phyloP scores from a whole-genome alignment of 108 stramenopile genomes.

The Cyclotella cryptica region DNA sequence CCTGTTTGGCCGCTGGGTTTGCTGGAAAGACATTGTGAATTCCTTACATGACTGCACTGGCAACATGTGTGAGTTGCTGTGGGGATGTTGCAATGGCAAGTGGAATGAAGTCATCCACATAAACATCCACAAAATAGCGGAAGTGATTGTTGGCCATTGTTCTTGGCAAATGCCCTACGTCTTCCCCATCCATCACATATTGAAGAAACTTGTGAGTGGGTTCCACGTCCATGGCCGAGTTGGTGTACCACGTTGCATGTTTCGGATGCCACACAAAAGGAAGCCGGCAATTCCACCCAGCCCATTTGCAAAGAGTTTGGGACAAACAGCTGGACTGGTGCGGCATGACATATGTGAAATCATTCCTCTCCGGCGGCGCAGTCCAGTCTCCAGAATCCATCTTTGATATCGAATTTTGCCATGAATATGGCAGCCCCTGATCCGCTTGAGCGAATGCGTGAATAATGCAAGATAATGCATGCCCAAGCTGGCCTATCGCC shows the following conservation, averaged over 20 bases:
- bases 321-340: not conserved
- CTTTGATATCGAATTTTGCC: too few species aligned
- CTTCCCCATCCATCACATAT: not conserved
- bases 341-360: not conserved
- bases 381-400: too few species aligned
- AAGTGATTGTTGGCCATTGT: not conserved
- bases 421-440: not conserved
- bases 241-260: not conserved
- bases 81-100: not conserved
- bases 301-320: too few species aligned
- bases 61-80: not conserved
- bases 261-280: too few species aligned
- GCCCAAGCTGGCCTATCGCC: not conserved
- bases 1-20: not conserved
- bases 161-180: not conserved
- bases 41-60: conserved; percentile 1
- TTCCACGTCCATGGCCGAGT: not conserved
- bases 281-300: too few species aligned
- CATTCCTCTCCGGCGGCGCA: too few species aligned
- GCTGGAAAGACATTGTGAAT: too few species aligned
- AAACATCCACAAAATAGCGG: not conserved
- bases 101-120: too few species aligned
- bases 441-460: conserved; percentile 4
- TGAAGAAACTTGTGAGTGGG: not conserved
- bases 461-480: not conserved